phyloP scores from a whole-genome alignment of 371 early-diverging fungal species.

The Sanchytrium tribonematis region DNA sequence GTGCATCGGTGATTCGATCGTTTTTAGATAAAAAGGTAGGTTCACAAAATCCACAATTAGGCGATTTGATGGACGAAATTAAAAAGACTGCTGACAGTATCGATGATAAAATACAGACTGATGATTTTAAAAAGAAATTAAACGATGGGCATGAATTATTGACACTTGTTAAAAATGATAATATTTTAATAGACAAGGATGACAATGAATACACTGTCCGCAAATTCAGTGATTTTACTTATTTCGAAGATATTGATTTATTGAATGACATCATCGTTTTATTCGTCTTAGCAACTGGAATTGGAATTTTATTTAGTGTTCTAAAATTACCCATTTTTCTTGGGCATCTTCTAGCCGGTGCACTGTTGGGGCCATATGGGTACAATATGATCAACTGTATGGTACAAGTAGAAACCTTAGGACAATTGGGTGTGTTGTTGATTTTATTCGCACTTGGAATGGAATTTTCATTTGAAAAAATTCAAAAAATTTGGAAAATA shows the following conservation, averaged over 20 bases:
- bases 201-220: not conserved
- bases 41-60: not conserved
- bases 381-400: slow-evolving; percentile 14
- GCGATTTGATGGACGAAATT: not conserved
- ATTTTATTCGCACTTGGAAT: slow-evolving; percentile 28
- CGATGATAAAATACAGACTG: not conserved
- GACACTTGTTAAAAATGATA: not conserved
- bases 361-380: slow-evolving; percentile 21
- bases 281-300: slow-evolving; percentile 10
- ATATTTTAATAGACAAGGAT: not conserved
- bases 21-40: not conserved
- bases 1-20: not conserved
- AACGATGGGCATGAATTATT: not conserved
- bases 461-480: slow-evolving; percentile 25
- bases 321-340: slow-evolving; percentile 26
- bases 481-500: slow-evolving; percentile 22
- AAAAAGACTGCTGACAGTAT: not conserved
- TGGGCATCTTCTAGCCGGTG: slow-evolving; percentile 30
- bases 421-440: slow-evolving; percentile 26
- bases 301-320: slow-evolving; percentile 16
- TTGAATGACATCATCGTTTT: slow-evolving; percentile 19
- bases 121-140: not conserved
- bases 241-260: slow-evolving; percentile 12
- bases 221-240: not conserved
- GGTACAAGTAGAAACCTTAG: slow-evolving; percentile 24